These are phyloP conservation scores for Xerocomus nothofagi DNA, from an alignment of 1,284 basidiomycete species.

Conservation along the genomic window DNA sequence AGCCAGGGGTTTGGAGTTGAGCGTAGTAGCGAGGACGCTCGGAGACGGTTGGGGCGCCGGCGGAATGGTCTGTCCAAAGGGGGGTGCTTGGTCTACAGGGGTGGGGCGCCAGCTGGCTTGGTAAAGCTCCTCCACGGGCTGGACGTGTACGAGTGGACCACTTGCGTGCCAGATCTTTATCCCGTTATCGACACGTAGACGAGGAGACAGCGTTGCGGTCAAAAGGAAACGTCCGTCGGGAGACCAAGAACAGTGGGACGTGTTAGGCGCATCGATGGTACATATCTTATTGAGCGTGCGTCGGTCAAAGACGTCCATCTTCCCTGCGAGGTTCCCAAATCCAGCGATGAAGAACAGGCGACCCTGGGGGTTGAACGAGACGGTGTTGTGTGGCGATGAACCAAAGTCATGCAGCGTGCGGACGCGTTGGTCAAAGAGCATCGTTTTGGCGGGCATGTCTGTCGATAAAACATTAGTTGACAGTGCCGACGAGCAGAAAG, in stretches of 20 bases:
- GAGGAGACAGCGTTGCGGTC: slow-evolving; percentile 91
- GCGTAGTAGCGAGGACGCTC: slow-evolving; percentile 48
- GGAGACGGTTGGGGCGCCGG: slow-evolving; percentile 71
- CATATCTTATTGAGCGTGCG: slow-evolving; percentile 81
- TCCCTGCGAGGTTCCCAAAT: slow-evolving; percentile 95
- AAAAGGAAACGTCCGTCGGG: slow-evolving; percentile 91
- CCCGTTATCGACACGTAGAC: slow-evolving; percentile 95
- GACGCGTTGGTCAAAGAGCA: slow-evolving; percentile 90
- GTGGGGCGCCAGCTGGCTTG: slow-evolving; percentile 84
- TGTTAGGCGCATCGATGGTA: slow-evolving; percentile 91
- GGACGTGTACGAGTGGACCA: slow-evolving; percentile 81
- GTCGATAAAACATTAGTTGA: slow-evolving; percentile 6
- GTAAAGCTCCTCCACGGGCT: slow-evolving; percentile 83
- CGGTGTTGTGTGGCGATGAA: slow-evolving; percentile 85
- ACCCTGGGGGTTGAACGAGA: slow-evolving; percentile 94
- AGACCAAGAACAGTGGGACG: slow-evolving; percentile 93
- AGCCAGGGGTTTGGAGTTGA: slow-evolving; percentile 32
- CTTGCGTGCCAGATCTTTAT: slow-evolving; percentile 95
- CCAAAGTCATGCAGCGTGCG: slow-evolving; percentile 91
- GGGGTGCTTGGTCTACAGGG: slow-evolving; percentile 59
- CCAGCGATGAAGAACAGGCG: slow-evolving; percentile 85
- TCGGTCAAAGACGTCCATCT: slow-evolving; percentile 90
- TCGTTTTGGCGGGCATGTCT: slow-evolving; percentile 96
- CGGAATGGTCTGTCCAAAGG: slow-evolving; percentile 77
- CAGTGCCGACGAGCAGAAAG: not conserved